Conservation (phyloP, 805 yeast genomes). For the Metschnikowia kunwiensis region DNA sequence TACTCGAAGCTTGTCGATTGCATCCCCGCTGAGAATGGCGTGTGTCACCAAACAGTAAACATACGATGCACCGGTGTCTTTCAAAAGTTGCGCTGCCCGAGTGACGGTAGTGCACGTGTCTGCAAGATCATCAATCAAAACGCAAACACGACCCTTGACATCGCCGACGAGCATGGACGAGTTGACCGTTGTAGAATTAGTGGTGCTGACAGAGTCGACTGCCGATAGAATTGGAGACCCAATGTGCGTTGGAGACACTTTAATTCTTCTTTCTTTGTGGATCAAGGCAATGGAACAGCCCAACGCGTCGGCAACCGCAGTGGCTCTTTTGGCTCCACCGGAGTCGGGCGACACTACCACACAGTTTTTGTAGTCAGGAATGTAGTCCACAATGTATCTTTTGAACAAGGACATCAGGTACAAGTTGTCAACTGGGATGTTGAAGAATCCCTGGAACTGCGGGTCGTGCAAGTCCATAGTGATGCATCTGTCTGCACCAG, state of each 20-base stretch:
- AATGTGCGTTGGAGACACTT: conserved; percentile 25
- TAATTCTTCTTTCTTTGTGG: conserved; percentile 83
- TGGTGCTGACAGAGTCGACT: conserved; percentile 16
- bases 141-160: conserved; percentile 79
- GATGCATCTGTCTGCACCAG: conserved; percentile 95
- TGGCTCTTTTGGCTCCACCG: conserved; percentile 98
- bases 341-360: conserved; percentile 97
- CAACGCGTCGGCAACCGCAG: conserved; percentile 86
- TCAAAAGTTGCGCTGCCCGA: conserved; percentile 85
- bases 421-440: conserved; percentile 92
- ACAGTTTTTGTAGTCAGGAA: conserved; percentile 78
- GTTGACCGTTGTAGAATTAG: conserved; percentile 43
- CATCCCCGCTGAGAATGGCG: conserved; percentile 91
- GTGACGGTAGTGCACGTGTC: conserved; percentile 92
- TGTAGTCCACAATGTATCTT: conserved; percentile 72
- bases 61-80: conserved; percentile 86
- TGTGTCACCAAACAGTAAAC: conserved; percentile 90
- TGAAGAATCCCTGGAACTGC: conserved; percentile 96
- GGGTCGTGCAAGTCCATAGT: conserved; percentile 99
- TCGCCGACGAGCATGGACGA: conserved; percentile 97
- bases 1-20: conserved; percentile 63
- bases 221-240: conserved; percentile 22
- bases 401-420: conserved; percentile 85
- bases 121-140: conserved; percentile 88
- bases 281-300: conserved; percentile 90